Evolutionary conservation across 352 stramenopile genomes (phyloP).

Genomic region (Phytophthora ohioensis): DNA sequence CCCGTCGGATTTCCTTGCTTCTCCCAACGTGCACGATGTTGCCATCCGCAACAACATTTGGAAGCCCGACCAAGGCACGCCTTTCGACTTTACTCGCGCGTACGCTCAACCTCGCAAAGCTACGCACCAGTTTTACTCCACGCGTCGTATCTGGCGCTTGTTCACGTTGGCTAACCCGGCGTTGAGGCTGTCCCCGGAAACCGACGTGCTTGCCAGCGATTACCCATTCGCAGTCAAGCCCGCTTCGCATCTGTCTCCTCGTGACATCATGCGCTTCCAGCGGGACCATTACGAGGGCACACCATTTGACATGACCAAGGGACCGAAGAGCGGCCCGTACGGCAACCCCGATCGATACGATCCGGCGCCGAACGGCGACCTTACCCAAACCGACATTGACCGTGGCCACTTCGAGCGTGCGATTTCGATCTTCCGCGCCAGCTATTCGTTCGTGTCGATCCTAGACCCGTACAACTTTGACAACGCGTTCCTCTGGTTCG

Average conservation of each 20-base stretch:
- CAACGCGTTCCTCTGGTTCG: conserved; percentile 86
- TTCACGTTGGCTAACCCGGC: conserved; percentile 83
- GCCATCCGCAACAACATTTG: conserved; percentile 88
- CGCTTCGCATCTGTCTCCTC: conserved; percentile 57
- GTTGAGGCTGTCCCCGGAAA: conserved; percentile 74
- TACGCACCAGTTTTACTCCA: conserved; percentile 84
- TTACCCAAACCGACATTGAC: conserved; percentile 59
- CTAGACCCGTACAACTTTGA: conserved; percentile 65
- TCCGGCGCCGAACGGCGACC: conserved; percentile 47
- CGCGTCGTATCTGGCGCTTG: conserved; percentile 91
- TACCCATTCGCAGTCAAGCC: conserved; percentile 91
- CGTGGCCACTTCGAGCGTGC: conserved; percentile 88
- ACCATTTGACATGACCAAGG: conserved; percentile 89
- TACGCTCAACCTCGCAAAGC: conserved; percentile 82
- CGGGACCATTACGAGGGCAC: conserved; percentile 95
- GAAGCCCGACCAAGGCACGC: conserved; percentile 52
- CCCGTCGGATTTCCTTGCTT: conserved; percentile 89
- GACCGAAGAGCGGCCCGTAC: conserved; percentile 86
- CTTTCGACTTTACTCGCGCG: conserved; percentile 91
- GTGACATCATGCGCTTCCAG: conserved; percentile 93
- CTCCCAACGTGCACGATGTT: conserved; percentile 87
- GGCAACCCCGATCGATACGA: conserved; percentile 93
- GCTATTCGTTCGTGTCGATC: conserved; percentile 90
- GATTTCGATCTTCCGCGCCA: conserved; percentile 95
- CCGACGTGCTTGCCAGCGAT: conserved; percentile 77